Percentiles rank a stretch among this genome's conserved stretches.
phyloP scores from a whole-genome alignment of 2,329 filamentous ascomycete genomes.

The Penicillium italicum region DNA sequence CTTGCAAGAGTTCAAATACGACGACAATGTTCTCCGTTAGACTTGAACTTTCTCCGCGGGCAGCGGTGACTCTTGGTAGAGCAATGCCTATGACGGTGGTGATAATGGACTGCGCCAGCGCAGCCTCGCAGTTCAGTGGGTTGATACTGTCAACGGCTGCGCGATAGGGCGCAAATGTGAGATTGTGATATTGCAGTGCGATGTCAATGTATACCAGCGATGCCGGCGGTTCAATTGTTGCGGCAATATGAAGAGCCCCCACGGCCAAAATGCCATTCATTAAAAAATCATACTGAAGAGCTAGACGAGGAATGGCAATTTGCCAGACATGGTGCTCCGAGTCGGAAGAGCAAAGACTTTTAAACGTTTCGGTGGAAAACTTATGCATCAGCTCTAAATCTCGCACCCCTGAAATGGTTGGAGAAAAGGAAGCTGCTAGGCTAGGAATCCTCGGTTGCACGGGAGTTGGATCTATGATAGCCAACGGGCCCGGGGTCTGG shows the following conservation, averaged over 20 bases:
- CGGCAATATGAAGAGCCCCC: slow-evolving; percentile 41
- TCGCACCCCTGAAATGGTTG: slow-evolving; percentile 23
- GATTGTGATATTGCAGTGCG: slow-evolving; percentile 37
- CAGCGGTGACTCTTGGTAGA: slow-evolving; percentile 32
- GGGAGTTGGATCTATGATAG: slow-evolving; percentile 9
- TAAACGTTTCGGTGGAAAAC: slow-evolving; percentile 49
- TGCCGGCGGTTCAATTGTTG: slow-evolving; percentile 27
- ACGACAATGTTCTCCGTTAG: slow-evolving; percentile 38
- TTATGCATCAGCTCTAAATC: slow-evolving; percentile 54
- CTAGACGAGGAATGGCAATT: slow-evolving; percentile 40
- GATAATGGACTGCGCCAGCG: slow-evolving; percentile 37
- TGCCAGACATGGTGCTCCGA: slow-evolving; percentile 39
- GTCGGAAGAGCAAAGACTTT: slow-evolving; percentile 37
- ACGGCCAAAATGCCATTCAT: slow-evolving; percentile 43
- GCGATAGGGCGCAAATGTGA: slow-evolving; percentile 35
- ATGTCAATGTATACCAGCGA: slow-evolving; percentile 36
- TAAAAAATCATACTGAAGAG: slow-evolving; percentile 41
- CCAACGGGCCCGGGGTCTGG: slow-evolving; percentile 1
- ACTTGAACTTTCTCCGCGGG: slow-evolving; percentile 28
- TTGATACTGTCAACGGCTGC: slow-evolving; percentile 35
- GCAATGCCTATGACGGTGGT: slow-evolving; percentile 37
- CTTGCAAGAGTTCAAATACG: slow-evolving; percentile 37
- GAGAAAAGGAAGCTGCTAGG: slow-evolving; percentile 14
- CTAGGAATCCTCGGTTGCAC: slow-evolving; percentile 16
- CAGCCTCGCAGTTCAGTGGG: slow-evolving; percentile 37